These are phyloP conservation scores for Saccharomyces hybrid DNA, from an alignment of 1,139 yeast genomes.

Conservation along the genomic window DNA sequence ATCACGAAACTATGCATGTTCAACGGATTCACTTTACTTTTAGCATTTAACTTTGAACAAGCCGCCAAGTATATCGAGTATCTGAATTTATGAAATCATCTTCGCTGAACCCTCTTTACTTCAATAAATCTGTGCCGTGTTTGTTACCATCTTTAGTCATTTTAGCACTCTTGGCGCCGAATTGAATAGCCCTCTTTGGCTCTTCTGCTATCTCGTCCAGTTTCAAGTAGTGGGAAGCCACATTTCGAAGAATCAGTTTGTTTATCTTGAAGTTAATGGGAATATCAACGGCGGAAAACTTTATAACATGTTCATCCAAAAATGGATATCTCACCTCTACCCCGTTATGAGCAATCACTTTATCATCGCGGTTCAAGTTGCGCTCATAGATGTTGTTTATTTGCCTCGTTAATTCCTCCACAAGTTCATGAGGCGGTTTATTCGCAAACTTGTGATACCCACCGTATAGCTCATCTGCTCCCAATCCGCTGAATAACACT, in stretches of 20 bases:
- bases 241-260: conserved; percentile 54
- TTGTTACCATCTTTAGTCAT: conserved; percentile 40
- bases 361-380: conserved; percentile 84
- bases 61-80: conserved; percentile 67
- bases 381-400: conserved; percentile 66
- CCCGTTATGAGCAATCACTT: conserved; percentile 80
- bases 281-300: conserved; percentile 41
- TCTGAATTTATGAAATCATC: conserved; percentile 17
- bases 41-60: conserved; percentile 80
- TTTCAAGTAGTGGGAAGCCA: conserved; percentile 46
- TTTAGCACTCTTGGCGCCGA: conserved; percentile 93
- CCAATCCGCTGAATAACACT: conserved; percentile 85
- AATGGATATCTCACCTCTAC: conserved; percentile 88
- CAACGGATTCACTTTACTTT: conserved; percentile 60
- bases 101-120: conserved; percentile 1
- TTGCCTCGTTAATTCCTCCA: conserved; percentile 57
- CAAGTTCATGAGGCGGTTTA: conserved; percentile 33
- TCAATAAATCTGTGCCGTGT: conserved; percentile 33
- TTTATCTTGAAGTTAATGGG: conserved; percentile 52
- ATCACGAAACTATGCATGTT: conserved; percentile 64
- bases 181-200: conserved; percentile 91
- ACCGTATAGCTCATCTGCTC: conserved; percentile 93
- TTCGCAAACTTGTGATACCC: conserved; percentile 57
- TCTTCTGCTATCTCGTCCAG: conserved; percentile 58
- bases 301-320: conserved; percentile 56